These are phyloP conservation scores for Alopecurus myosuroides DNA, from an alignment of 176 grass and related monocot species.

Conservation along the genomic window DNA sequence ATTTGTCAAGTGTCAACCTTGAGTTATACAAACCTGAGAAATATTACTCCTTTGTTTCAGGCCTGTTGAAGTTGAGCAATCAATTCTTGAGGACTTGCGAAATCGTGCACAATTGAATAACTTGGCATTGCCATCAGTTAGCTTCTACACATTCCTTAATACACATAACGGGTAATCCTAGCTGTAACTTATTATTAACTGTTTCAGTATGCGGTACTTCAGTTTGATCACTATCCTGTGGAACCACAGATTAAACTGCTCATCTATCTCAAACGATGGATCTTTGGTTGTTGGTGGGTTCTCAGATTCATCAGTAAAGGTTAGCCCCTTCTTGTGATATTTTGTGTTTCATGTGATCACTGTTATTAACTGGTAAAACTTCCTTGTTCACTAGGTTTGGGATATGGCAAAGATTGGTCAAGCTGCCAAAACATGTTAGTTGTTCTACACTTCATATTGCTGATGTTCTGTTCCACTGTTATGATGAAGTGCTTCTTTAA, in stretches of 20 bases:
- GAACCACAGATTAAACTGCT: constrained; percentile 83
- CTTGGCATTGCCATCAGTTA: constrained; percentile 80
- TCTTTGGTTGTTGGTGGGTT: constrained; percentile 96
- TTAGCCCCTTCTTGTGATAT: constrained; percentile 29
- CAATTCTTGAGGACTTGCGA: constrained; percentile 73
- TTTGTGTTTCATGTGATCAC: not conserved
- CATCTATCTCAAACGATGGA: constrained; percentile 88
- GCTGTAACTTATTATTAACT: constrained; percentile 14
- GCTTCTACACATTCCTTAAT: constrained; percentile 90
- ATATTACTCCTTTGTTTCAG: constrained; percentile 49
- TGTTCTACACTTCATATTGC: constrained; percentile 10
- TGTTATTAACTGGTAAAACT: constrained; percentile 9
- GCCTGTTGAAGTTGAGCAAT: constrained; percentile 75
- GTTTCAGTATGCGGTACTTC: not conserved
- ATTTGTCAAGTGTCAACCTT: constrained; percentile 18
- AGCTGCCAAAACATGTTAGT: constrained; percentile 65
- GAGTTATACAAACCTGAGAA: not conserved
- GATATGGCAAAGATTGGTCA: constrained; percentile 97
- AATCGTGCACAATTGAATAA: constrained; percentile 82
- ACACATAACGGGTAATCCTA: constrained; percentile 87
- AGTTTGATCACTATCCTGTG: constrained; percentile 22
- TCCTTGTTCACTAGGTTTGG: constrained; percentile 65
- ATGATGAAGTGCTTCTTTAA: constrained; percentile 21
- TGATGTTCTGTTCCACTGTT: not conserved
- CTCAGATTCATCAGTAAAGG: constrained; percentile 97